phyloP scores from a whole-genome alignment of 1,284 basidiomycete species.

The Somion occarium region DNA sequence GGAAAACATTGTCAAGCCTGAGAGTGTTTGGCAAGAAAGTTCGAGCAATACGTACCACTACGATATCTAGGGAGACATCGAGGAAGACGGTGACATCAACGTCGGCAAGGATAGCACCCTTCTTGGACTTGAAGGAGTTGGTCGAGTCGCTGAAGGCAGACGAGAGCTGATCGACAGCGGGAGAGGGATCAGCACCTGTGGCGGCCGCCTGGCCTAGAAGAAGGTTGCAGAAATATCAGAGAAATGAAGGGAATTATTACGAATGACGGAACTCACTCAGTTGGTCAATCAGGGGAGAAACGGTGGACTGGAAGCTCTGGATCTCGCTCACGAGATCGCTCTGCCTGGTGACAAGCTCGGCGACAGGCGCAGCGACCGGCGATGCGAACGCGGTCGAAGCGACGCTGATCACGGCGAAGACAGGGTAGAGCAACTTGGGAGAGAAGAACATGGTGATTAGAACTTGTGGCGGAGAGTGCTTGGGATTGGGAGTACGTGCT shows the following conservation, averaged over 20 bases:
- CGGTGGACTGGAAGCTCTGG: conserved; percentile 1
- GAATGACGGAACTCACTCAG: conserved; percentile 3
- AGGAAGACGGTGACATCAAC: not conserved
- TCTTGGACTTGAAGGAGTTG: not conserved
- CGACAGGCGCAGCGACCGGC: not conserved
- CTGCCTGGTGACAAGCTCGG: not conserved
- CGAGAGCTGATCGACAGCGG: not conserved
- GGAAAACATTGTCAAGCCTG: not conserved
- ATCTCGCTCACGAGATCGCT: not conserved
- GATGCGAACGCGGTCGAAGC: conserved; percentile 1
- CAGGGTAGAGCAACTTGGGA: conserved; percentile 3
- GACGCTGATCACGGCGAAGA: conserved; percentile 6
- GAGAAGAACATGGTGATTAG: conserved; percentile 7
- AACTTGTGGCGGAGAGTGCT: not conserved
- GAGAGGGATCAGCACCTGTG: not conserved
- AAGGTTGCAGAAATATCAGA: not conserved
- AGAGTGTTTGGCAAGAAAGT: not conserved
- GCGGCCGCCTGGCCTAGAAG: conserved; percentile 1
- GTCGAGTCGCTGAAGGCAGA: conserved; percentile 1
- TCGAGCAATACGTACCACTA: not conserved
- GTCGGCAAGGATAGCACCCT: not conserved
- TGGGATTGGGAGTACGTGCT: not conserved
- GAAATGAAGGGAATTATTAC: not conserved
- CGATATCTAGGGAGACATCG: not conserved
- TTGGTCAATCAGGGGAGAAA: conserved; percentile 3